A percentile compares a stretch with the other conserved stretches of the same genome.
phyloP scores from a whole-genome alignment of 257 asterid species.

The Vinca minor region DNA sequence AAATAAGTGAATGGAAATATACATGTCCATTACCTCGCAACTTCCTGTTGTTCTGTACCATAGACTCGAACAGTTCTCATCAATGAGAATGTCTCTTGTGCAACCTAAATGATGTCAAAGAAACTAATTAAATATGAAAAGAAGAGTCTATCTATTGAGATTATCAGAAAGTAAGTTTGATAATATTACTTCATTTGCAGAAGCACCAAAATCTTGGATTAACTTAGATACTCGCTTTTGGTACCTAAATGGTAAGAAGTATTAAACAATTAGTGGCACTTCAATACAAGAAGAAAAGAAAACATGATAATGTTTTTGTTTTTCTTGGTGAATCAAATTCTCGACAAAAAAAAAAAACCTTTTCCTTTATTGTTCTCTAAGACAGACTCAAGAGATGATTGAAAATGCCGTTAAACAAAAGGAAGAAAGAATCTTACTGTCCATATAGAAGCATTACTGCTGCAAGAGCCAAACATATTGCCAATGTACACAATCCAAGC shows the following conservation, averaged over 20 bases:
- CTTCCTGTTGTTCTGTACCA: slow-evolving; percentile 84
- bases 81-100: slow-evolving; percentile 90
- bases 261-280: slow-evolving; percentile 4
- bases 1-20: background rate
- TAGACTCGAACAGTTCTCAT: slow-evolving; percentile 90
- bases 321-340: background rate
- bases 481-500: slow-evolving; percentile 75
- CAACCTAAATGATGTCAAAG: slow-evolving; percentile 47
- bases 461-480: slow-evolving; percentile 61
- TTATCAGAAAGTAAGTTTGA: slow-evolving; percentile 15
- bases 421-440: slow-evolving; percentile 46
- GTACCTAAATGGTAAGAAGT: slow-evolving; percentile 43
- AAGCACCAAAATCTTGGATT: slow-evolving; percentile 85
- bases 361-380: background rate
- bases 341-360: background rate
- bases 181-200: slow-evolving; percentile 72
- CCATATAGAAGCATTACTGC: slow-evolving; percentile 81
- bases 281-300: background rate
- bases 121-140: slow-evolving; percentile 11
- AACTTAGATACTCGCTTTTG: slow-evolving; percentile 88
- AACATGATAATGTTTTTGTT: background rate
- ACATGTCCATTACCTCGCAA: slow-evolving; percentile 43
- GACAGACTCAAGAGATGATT: background rate
- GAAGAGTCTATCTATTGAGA: background rate
- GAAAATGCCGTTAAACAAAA: slow-evolving; percentile 3